Base-by-base conservation (phyloP, 2,329 filamentous ascomycete genomes). In the Stachybotrys chartarum region DNA sequence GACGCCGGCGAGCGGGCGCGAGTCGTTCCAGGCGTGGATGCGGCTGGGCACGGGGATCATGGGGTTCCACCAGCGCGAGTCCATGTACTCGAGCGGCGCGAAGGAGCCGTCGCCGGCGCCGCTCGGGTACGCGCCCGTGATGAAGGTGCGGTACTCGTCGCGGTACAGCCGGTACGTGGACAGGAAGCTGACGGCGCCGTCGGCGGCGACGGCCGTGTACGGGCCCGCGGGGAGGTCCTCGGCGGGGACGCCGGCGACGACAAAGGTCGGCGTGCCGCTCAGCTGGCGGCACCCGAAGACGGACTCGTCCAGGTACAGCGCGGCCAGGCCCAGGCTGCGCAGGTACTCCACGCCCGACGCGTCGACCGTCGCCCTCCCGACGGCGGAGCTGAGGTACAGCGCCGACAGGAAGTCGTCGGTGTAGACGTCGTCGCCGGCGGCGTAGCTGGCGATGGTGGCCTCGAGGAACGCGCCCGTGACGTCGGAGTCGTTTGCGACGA, bases 341-440 rank as follows among this genome's bases (percentile, higher is more conserved):
- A 51, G 24, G n/a, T 51, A 51, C 11, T 51, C 31, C 5, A 35
- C 49, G 14, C 49, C 49, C 2, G 49, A 51, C n/a, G 30, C 30
- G 30, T 51, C 49, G 12, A 51, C 30, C 8, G 49, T 51, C 24
- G 49, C 49, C 18, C 17, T 32, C 5, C 49, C 49, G 30, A 51
- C 49, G 16, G 30, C 30, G n/a, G 49, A 51, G 5, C 24, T 32
- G 30, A 51, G n/a, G 49, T 51, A 51, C 49, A 51, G 30, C 16
- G 49, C 24, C 6, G 49, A 18, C 49, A 51, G 31, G 30, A 51
- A 51, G 31, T 51, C 49, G 6, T 51, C 12, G 31, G 16, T 32
- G 49, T 32, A 51, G 49, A 51, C 49, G n/a, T 51, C 49, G 49
- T 51, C 49, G 7, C 49, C 49, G 24, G 49, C 49, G n/a, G 16